phyloP scores from a whole-genome alignment of 805 yeast genomes.

The Wickerhamomyces hampshirensis region DNA sequence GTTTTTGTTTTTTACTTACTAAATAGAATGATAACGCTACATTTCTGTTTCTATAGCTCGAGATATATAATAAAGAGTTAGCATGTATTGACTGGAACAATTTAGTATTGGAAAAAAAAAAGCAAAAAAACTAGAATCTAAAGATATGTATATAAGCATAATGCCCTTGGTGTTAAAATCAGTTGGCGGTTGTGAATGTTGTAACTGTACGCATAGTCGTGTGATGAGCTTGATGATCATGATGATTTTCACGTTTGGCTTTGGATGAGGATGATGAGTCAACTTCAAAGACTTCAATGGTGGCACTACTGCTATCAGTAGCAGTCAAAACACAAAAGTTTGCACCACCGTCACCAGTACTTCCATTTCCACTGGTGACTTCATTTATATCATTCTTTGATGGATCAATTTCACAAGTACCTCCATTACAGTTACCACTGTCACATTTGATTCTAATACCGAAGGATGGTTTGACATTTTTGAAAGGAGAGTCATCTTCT shows the following conservation, averaged over 20 bases:
- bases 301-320: slow-evolving; percentile 53
- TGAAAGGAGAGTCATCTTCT: slow-evolving; percentile 53
- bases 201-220: slow-evolving; percentile 7
- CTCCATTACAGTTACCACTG: slow-evolving; percentile 67
- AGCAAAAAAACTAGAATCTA: too few species aligned
- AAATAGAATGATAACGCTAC: too few species aligned
- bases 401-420: slow-evolving; percentile 81
- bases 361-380: slow-evolving; percentile 36
- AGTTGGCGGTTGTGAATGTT: slow-evolving; percentile 1
- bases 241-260: slow-evolving; percentile 10
- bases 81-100: too few species aligned
- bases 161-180: too few species aligned
- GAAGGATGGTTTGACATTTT: slow-evolving; percentile 50
- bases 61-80: too few species aligned
- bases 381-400: slow-evolving; percentile 53
- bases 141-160: too few species aligned
- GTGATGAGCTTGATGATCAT: slow-evolving; percentile 3
- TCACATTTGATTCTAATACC: slow-evolving; percentile 76
- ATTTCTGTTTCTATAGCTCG: too few species aligned
- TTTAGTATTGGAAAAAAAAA: too few species aligned
- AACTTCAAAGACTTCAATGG: slow-evolving; percentile 60
- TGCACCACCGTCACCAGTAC: slow-evolving; percentile 60
- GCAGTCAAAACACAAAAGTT: slow-evolving; percentile 86
- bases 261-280: slow-evolving; percentile 1
- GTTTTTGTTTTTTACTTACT: too few species aligned